Evolutionary conservation across 768 basidiomycete species (phyloP), one percentile per base, ranked within the genome.

Genomic region (Suillus bovinus): DNA sequence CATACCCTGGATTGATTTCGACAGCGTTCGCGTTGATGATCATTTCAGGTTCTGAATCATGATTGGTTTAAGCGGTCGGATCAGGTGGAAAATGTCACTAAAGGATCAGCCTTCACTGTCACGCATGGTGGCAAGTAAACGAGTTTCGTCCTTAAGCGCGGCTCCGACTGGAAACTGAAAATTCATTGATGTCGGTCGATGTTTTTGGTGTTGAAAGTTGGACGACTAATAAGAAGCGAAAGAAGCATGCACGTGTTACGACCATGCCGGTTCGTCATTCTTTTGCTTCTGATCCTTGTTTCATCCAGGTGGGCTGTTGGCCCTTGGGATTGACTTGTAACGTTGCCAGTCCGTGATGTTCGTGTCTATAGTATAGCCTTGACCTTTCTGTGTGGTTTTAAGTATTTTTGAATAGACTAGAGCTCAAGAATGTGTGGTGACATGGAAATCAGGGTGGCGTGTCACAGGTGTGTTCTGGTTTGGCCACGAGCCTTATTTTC

Each of bases 371-470:
- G 44, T 42, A 58, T 29, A 47, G 31, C 44, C 39, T 58, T 49
- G 16, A 27, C n/a, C 46, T 41, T 34, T 3, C 20, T 44, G 57
- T 47, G 44, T 58, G 11, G 57, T 20, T 58, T 24, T 24, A 3
- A 39, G 33, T 22, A 39, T 24, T 33, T n/a, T 56, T 33, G 59
- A 55, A 38, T 10, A 39, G n/a, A 60, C 14, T n/a, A 41, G 38
- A 52, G 49, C 46, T 47, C 11, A 58, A n/a, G 41, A 33, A 57
- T 10, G 54, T 58, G 50, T 60, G 14, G 46, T 66, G 66, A 63
- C 46, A 38, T 60, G 60, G 59, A 62, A 65, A 70, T 62, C 66
- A 69, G 59, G 64, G 53, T 70, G 76, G 76, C 72, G 74, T 71
- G 77, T 42, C 41, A 42, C 41, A 67, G 62, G 67, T 72, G 71